Evolutionary conservation across 2,329 filamentous ascomycete genomes (phyloP).

Genomic region (Colletotrichum shisoi): DNA sequence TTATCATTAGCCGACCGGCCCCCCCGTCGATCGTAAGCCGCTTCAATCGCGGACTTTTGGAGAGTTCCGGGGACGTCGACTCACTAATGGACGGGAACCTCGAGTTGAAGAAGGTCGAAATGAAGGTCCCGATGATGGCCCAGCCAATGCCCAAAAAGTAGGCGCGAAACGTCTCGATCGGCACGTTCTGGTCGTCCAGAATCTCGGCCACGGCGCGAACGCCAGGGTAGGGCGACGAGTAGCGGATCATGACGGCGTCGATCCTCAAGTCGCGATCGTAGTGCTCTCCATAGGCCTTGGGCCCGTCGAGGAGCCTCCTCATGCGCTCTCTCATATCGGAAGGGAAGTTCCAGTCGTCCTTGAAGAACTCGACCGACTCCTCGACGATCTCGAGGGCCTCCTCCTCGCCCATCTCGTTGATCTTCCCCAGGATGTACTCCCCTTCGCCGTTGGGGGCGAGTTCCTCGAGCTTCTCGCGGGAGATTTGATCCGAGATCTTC

Average conservation of each 20-base stretch:
- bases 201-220: conserved; percentile 53
- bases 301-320: conserved; percentile 49
- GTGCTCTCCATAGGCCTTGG: conserved; percentile 52
- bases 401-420: conserved; percentile 54
- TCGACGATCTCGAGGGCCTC: conserved; percentile 52
- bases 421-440: conserved; percentile 53
- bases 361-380: conserved; percentile 51
- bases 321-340: conserved; percentile 54
- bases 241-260: conserved; percentile 52
- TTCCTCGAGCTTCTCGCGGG: conserved; percentile 51
- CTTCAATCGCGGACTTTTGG: too few relatives aligned
- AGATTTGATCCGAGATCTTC: conserved; percentile 49
- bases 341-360: conserved; percentile 57
- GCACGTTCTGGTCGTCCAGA: conserved; percentile 48
- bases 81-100: conserved; percentile 51
- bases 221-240: conserved; percentile 54
- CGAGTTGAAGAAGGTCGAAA: conserved; percentile 53
- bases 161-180: conserved; percentile 53
- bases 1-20: neutral
- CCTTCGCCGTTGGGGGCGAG: conserved; percentile 54
- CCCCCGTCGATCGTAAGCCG: too few relatives aligned
- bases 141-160: conserved; percentile 54
- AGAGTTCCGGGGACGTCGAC: conserved; percentile 18
- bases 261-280: conserved; percentile 54
- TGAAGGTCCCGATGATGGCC: conserved; percentile 52